Conservation (phyloP, 805 yeast genomes). For the Zygoascus flipseniorum region DNA sequence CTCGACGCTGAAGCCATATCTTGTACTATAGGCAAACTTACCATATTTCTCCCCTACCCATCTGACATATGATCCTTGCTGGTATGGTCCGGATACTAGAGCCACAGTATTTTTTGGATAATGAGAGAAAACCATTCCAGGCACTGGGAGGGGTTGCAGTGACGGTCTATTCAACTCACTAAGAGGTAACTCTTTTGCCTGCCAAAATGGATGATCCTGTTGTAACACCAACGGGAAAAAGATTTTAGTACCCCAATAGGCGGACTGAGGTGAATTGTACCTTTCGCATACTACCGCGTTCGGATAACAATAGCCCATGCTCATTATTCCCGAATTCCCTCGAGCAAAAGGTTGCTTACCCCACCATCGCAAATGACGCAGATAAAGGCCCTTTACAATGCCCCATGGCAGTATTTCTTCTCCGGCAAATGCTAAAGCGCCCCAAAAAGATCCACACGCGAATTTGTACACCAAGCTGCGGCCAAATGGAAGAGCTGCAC, state of each 20-base stretch:
- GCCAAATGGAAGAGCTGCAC: conserved; percentile 21
- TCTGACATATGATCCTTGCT: conserved; percentile 3
- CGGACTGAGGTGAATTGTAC: conserved; percentile 20
- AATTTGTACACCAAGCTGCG: conserved; percentile 22
- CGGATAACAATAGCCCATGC: conserved; percentile 21
- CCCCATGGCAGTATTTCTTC: conserved; percentile 15
- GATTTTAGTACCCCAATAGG: conserved; percentile 21
- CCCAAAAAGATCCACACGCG: conserved; percentile 21
- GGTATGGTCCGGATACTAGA: conserved; percentile 13
- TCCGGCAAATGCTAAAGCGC: conserved; percentile 15
- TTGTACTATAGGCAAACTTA: conserved; percentile 21
- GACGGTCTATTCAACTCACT: too few relatives aligned
- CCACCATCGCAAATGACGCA: conserved; percentile 22
- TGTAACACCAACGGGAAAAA: conserved; percentile 18
- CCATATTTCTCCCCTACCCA: conserved; percentile 17
- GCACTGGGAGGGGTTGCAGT: neutral
- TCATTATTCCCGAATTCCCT: conserved; percentile 15
- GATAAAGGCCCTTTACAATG: conserved; percentile 17
- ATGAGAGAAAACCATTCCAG: conserved; percentile 16
- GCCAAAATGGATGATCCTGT: conserved; percentile 17
- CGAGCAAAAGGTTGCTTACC: conserved; percentile 13
- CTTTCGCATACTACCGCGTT: conserved; percentile 19
- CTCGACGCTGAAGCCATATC: conserved; percentile 19
- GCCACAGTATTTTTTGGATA: conserved; percentile 6
- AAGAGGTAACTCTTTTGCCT: conserved; percentile 11